phyloP scores from a whole-genome alignment of 805 yeast species.

The Hanseniaspora valbyensis region DNA sequence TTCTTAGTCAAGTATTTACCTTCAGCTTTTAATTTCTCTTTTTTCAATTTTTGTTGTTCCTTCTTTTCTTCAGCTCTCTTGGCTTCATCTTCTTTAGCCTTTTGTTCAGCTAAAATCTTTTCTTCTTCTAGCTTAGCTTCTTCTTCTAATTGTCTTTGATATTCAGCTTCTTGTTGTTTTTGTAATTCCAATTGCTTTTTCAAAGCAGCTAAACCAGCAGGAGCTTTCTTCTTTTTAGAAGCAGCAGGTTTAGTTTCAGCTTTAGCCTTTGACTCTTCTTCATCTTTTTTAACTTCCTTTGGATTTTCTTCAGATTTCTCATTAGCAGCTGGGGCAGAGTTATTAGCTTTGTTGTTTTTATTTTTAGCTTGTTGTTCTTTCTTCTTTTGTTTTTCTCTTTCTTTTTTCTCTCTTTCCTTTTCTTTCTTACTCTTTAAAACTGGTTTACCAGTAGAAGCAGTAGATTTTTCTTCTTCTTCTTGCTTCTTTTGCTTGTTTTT shows the following conservation, averaged over 20 bases:
- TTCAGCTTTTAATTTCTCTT: slow-evolving; percentile 87
- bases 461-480: slow-evolving; percentile 45
- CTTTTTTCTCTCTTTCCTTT: slow-evolving; percentile 90
- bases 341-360: slow-evolving; percentile 31
- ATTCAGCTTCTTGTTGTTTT: slow-evolving; percentile 81
- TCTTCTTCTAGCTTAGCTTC: slow-evolving; percentile 43
- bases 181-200: slow-evolving; percentile 79
- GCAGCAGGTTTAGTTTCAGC: slow-evolving; percentile 31
- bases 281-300: too few relatives aligned
- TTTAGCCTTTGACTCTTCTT: slow-evolving; percentile 23
- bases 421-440: slow-evolving; percentile 83
- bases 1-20: slow-evolving; percentile 90
- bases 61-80: slow-evolving; percentile 49
- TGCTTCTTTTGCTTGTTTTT: slow-evolving; percentile 68
- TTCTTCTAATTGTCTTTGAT: slow-evolving; percentile 60
- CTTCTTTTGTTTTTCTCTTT: slow-evolving; percentile 69
- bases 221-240: slow-evolving; percentile 60
- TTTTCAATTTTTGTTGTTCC: slow-evolving; percentile 77
- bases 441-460: slow-evolving; percentile 45
- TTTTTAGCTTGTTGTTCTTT: slow-evolving; percentile 40
- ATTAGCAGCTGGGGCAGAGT: too few relatives aligned
- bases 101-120: slow-evolving; percentile 37
- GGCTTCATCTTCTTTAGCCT: slow-evolving; percentile 43
- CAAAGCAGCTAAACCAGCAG: slow-evolving; percentile 85
- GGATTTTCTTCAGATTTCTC: too few relatives aligned